Evolutionary conservation across 768 basidiomycete species (phyloP).

Genomic region (Vishniacozyma victoriae): DNA sequence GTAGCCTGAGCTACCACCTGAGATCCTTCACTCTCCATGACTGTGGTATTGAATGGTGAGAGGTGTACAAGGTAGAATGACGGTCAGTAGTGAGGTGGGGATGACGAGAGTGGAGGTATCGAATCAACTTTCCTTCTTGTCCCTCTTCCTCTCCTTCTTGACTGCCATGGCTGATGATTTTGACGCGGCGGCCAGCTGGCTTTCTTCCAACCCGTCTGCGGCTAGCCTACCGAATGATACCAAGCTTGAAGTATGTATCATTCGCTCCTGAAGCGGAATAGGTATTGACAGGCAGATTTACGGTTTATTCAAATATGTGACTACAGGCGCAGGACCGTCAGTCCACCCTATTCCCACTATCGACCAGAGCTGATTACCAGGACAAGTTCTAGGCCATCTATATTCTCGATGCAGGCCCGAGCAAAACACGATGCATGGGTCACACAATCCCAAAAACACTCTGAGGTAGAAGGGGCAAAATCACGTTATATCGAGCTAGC

Average conservation of each 20-base stretch:
- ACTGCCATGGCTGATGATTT: slow-evolving; percentile 13
- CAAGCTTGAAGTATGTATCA: slow-evolving; percentile 37
- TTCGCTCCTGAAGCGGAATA: background rate
- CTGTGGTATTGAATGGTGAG: background rate
- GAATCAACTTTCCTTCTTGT: too few relatives aligned
- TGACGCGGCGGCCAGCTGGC: slow-evolving; percentile 28
- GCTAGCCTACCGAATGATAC: slow-evolving; percentile 34
- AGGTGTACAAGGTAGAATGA: background rate
- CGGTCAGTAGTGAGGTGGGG: background rate
- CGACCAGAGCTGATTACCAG: slow-evolving; percentile 15
- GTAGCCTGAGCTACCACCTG: background rate
- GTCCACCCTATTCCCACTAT: slow-evolving; percentile 10
- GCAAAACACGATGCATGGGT: slow-evolving; percentile 44
- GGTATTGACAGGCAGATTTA: slow-evolving; percentile 24
- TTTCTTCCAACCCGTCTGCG: slow-evolving; percentile 34
- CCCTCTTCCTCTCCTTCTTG: too few relatives aligned
- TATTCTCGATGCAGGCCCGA: slow-evolving; percentile 36
- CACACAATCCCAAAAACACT: slow-evolving; percentile 5
- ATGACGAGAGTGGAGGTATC: too few relatives aligned
- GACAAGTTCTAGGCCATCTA: slow-evolving; percentile 26
- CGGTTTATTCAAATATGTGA: slow-evolving; percentile 37
- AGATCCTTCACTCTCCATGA: background rate
- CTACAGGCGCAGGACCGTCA: slow-evolving; percentile 28
- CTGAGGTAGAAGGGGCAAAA: background rate
- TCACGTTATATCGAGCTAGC: slow-evolving; percentile 37